Evolutionary conservation across 75 land plant species (phyloP), one percentile per base, ranked within the genome.

Genomic region (Selaginella tamariscina): DNA sequence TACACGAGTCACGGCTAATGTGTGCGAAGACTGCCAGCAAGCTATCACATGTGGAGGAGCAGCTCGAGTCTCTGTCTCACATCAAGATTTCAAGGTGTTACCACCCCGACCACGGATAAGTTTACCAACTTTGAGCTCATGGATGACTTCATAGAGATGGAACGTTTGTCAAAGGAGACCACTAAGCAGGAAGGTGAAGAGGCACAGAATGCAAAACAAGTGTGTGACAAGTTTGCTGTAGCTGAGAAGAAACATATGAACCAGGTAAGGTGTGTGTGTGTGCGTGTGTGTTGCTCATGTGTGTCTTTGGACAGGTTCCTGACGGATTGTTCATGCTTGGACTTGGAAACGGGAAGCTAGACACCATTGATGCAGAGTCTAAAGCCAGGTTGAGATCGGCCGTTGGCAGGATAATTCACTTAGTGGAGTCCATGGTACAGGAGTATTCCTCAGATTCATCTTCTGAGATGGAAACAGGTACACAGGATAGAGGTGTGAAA

Each of bases 371-470:
- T 15, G 49, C 49, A 15, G 62, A 59, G 26, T 59, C 62, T 8
- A 59, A 59, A 23, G 62, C 62, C 62, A 59, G 62, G 26, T n/a
- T 59, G 21, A 59, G 27, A 5, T 59, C 70, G 32, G 73, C 86
- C 29, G 64, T 91, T 39, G 32, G 67, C 26, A 91, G 72, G 73
- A 54, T 88, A n/a, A 68, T 83, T 67, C 75, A 78, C 29, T 78
- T 83, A 55, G 65, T 85, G 39, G 86, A 85, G 78, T 83, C 81
- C 29, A 68, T 85, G 20, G 85, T 79, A 0, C 95, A 82, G 72
- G 86, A 80, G 66, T 65, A 23, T 30, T 24, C 29, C 32, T 24
- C 68, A 55, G 20, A 28, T 55, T 20, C 32, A 23, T 60, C 54
- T 18, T 29, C 56, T 39, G 85, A 80, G 21, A 83, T 86, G 96